Percentiles rank a stretch among this genome's conserved stretches.
Conservation (phyloP, 345 rosid genomes). For the Dimocarpus longan region DNA sequence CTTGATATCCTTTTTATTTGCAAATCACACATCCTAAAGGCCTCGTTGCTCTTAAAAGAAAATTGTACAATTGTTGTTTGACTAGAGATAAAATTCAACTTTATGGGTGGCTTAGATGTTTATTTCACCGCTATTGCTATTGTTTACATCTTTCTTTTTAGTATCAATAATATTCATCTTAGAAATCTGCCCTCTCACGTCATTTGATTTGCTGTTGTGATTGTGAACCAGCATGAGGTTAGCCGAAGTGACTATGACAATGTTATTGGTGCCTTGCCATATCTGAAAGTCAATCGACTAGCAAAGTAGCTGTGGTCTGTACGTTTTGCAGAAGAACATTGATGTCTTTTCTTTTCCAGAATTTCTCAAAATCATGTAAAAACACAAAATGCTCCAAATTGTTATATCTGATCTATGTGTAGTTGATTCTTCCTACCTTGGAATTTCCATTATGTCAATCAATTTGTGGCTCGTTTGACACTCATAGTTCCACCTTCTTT, state of each 20-base stretch:
- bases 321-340: conserved; percentile 22
- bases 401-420: conserved; percentile 15
- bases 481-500: too few species aligned
- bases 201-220: conserved; percentile 5
- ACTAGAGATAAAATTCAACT: background rate
- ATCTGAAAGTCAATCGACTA: conserved; percentile 81
- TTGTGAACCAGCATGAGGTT: conserved; percentile 56
- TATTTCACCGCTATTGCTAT: background rate
- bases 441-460: background rate
- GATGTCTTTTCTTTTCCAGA: conserved; percentile 14
- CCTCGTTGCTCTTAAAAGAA: background rate
- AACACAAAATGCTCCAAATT: background rate
- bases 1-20: background rate
- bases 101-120: background rate
- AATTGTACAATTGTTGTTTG: background rate
- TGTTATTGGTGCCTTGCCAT: conserved; percentile 80
- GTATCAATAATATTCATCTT: background rate
- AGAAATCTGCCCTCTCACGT: background rate
- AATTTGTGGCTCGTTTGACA: background rate
- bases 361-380: conserved; percentile 19
- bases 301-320: conserved; percentile 45
- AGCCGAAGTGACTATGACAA: conserved; percentile 88
- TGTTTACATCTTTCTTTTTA: background rate
- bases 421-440: conserved; percentile 14
- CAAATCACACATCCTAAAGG: background rate